Base-by-base conservation (phyloP, 1,284 basidiomycete species). In the Ceratobasidium theobromae region DNA sequence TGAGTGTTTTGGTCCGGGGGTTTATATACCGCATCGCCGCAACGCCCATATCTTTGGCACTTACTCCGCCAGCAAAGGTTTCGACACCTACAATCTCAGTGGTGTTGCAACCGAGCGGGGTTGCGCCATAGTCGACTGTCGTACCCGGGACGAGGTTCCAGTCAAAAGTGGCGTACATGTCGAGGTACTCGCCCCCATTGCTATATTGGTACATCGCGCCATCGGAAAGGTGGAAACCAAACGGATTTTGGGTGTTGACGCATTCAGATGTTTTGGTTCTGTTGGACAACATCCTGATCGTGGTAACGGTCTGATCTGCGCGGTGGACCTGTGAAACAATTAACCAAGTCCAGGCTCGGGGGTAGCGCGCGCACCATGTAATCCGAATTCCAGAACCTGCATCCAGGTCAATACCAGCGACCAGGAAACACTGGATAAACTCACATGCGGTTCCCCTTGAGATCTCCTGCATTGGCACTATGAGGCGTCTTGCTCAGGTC, bases 71-170 rank as follows among this genome's bases (percentile, higher is more conserved):
- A 14, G 88, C 87, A 72, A 86, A 87, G 5, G 75, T 69, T 62
- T 85, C 79, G 6, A 79, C 73, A 0, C 86, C 86, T 0, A 72
- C 76, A 60, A 76, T 74, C 9, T 72, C 69, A 1, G 80, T 78
- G 6, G 74, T 72, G 12, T 60, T 72, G 70, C 85, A 85, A 38
- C 71, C 72, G 5, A 88, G 77, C 3, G 77, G 76, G 3, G 82
- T 85, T 4, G 77, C 81, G 11, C 74, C 79, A 71, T 84, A 88
- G 72, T 85, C 84, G 25, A 81, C 79, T 0, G 87, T 89, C 21
- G 77, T 88, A 0, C 87, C 87, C 3, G 87, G 87, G 49, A 89
- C 83, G 16, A 87, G 76, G 70, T 88, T 82, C 87, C 87, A 89
- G 72, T 89, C 86, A 86, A 86, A 88, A 1, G 82, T 79, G 0